These are phyloP conservation scores for Thuja plicata DNA, from an alignment of 83 land plant species.

Conservation along the genomic window DNA sequence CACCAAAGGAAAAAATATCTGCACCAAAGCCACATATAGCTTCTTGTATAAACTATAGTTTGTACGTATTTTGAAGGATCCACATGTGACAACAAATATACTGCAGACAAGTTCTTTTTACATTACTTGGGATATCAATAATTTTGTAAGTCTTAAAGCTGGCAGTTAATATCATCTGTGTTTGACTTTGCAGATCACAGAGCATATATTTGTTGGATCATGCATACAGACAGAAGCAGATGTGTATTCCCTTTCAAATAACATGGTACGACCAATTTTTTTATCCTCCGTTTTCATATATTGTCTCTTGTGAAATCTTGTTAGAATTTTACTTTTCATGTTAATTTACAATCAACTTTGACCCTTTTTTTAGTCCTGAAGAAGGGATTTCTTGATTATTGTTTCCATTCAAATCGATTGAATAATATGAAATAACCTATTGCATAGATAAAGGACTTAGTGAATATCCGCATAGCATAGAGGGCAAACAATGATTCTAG, in stretches of 20 bases:
- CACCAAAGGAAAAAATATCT: not conserved
- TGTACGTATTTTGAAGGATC: not conserved
- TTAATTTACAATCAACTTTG: not conserved
- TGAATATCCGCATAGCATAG: not conserved
- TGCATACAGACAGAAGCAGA: constrained; percentile 90
- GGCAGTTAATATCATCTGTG: constrained; percentile 5
- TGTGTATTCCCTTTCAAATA: constrained; percentile 50
- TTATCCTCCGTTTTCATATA: not conserved
- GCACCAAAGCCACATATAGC: constrained; percentile 4
- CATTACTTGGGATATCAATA: not conserved
- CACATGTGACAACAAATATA: not conserved
- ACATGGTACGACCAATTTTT: constrained; percentile 34
- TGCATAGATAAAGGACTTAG: not conserved
- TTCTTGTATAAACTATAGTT: not conserved
- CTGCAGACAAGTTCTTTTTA: constrained; percentile 1
- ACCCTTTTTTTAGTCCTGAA: not conserved
- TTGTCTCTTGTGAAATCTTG: not conserved
- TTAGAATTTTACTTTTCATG: not conserved
- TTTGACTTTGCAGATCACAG: constrained; percentile 72
- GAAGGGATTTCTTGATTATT: not conserved
- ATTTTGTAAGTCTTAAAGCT: not conserved
- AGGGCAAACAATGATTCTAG: not conserved
- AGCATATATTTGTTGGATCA: constrained; percentile 88
- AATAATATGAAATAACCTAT: not conserved
- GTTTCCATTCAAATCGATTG: not conserved